Conservation (phyloP, 2,329 filamentous ascomycete genomes). For the Fusarium protoensiforme region DNA sequence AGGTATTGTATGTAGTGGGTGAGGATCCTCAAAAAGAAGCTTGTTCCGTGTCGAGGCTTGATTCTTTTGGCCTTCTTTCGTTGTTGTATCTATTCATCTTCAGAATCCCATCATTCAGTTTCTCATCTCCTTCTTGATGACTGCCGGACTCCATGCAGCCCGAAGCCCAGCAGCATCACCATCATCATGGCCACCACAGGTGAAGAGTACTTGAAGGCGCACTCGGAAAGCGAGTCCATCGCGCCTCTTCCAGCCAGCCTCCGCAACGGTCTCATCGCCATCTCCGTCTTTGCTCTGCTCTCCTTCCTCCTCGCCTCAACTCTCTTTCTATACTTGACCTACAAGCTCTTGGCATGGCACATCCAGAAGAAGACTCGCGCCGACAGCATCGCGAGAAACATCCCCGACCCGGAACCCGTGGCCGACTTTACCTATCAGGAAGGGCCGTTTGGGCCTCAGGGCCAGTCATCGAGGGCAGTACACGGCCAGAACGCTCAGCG, state of each 20-base stretch:
- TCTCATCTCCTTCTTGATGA: neutral
- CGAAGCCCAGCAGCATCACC: neutral
- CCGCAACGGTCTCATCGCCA: conserved; percentile 41
- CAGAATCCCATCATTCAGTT: neutral
- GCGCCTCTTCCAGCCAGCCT: conserved; percentile 33
- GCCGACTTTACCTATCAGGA: conserved; percentile 46
- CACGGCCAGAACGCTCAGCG: conserved; percentile 13
- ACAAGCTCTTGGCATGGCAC: conserved; percentile 43
- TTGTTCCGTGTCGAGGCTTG: neutral
- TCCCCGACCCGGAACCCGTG: conserved; percentile 25
- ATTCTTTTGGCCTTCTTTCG: neutral
- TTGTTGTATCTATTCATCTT: neutral
- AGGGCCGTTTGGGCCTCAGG: conserved; percentile 9
- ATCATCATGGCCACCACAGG: conserved; percentile 15
- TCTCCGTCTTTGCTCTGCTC: conserved; percentile 44
- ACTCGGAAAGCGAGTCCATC: conserved; percentile 32
- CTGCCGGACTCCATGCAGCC: neutral
- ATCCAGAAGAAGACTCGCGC: conserved; percentile 17
- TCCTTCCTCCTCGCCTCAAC: conserved; percentile 42
- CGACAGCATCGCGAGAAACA: conserved; percentile 21
- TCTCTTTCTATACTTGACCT: conserved; percentile 45
- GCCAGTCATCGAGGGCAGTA: conserved; percentile 11
- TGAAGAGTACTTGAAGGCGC: conserved; percentile 19
- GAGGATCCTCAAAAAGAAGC: neutral
- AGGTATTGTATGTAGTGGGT: neutral